Evolutionary conservation across 805 yeast genomes (phyloP).

Genomic region (Metschnikowia gruessii): DNA sequence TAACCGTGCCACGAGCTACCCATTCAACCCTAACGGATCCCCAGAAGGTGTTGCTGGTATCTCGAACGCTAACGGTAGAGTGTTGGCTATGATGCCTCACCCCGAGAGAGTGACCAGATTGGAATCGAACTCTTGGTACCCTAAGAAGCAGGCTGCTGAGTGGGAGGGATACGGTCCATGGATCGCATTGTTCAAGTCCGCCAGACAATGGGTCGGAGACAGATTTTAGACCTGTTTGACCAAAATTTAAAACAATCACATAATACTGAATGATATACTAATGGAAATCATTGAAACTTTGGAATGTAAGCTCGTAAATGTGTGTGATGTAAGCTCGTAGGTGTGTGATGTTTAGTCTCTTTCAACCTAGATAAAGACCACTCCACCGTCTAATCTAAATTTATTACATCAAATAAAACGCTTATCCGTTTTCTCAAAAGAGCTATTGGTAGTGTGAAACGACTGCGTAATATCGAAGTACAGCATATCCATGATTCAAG

Average conservation of each 20-base stretch:
- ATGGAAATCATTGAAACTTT: neutral
- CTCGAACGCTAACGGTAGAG: constrained; percentile 87
- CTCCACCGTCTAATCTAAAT: too few species aligned
- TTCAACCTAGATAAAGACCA: too few species aligned
- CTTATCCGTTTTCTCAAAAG: too few species aligned
- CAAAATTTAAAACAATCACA: neutral
- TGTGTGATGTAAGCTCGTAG: too few species aligned
- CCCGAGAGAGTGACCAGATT: constrained; percentile 92
- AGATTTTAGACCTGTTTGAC: constrained; percentile 15
- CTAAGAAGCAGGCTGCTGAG: constrained; percentile 50
- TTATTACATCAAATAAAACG: too few species aligned
- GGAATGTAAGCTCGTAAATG: too few species aligned
- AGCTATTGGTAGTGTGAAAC: too few species aligned
- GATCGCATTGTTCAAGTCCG: constrained; percentile 88
- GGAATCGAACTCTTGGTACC: constrained; percentile 91
- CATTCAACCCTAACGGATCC: constrained; percentile 96
- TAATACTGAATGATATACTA: neutral
- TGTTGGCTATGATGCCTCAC: constrained; percentile 98
- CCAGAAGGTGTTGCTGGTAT: constrained; percentile 92
- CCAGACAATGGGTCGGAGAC: constrained; percentile 85
- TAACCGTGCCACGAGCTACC: constrained; percentile 73
- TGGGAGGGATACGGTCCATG: constrained; percentile 94
- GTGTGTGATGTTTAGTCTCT: too few species aligned
- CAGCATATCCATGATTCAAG: too few species aligned
- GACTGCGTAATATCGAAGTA: too few species aligned